A percentile compares a stretch with the other conserved stretches of the same genome.
These are phyloP conservation scores for Daldinia sp. DNA, from an alignment of 2,329 filamentous ascomycete species.

Conservation along the genomic window DNA sequence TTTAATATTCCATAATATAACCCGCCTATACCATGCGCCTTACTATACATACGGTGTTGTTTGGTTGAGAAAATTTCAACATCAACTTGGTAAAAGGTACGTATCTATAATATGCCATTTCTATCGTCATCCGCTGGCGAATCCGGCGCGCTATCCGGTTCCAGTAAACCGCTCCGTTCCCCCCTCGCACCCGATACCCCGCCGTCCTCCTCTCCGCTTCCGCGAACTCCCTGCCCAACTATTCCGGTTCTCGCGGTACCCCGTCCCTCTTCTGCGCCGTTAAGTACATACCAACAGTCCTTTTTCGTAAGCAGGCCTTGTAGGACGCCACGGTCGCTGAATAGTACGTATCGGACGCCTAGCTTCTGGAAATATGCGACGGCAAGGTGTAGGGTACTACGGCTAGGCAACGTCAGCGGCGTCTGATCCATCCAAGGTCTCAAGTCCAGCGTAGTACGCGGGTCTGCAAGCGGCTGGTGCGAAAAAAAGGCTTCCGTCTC, in stretches of 20 bases:
- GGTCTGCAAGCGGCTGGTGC: slow-evolving; percentile 83
- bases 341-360: slow-evolving; percentile 88
- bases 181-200: slow-evolving; percentile 5
- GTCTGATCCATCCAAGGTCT: slow-evolving; percentile 99
- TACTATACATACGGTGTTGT: neutral
- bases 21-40: neutral
- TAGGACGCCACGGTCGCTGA: slow-evolving; percentile 81
- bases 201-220: slow-evolving; percentile 31
- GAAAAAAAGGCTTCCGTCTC: slow-evolving; percentile 85
- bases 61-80: neutral
- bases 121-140: slow-evolving; percentile 32
- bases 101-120: slow-evolving; percentile 41
- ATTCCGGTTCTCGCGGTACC: slow-evolving; percentile 8
- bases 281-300: slow-evolving; percentile 93
- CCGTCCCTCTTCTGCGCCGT: slow-evolving; percentile 73
- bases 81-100: neutral
- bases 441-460: slow-evolving; percentile 80
- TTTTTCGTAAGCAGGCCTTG: slow-evolving; percentile 95
- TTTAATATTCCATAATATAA: neutral
- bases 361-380: slow-evolving; percentile 95
- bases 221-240: slow-evolving; percentile 51
- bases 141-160: slow-evolving; percentile 11
- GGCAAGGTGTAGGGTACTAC: slow-evolving; percentile 81
- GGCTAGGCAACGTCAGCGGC: slow-evolving; percentile 84
- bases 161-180: slow-evolving; percentile 37